phyloP scores from a whole-genome alignment of 345 rosid species.

The Eucalyptus guilfoylei region DNA sequence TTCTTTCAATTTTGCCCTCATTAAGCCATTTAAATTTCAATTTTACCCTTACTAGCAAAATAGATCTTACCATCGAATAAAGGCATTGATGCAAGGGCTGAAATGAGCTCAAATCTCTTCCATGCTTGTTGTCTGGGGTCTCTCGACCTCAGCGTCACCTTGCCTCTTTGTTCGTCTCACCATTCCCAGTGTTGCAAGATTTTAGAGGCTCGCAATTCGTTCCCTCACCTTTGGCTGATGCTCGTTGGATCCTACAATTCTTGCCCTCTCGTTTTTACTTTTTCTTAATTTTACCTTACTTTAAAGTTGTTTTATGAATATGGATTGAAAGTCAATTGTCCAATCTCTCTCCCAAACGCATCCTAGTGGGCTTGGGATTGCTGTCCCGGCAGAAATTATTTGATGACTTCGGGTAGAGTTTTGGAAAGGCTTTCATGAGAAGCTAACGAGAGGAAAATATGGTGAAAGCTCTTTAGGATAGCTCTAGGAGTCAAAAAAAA shows the following conservation, averaged over 20 bases:
- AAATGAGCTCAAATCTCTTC: background rate
- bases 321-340: background rate
- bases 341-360: background rate
- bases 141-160: fast-evolving
- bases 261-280: background rate
- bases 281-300: background rate
- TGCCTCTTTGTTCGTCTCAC: background rate
- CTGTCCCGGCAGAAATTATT: background rate
- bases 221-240: background rate
- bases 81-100: background rate
- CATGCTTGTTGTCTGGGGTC: background rate
- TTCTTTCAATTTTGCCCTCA: background rate
- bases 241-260: background rate
- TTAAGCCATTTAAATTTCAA: background rate
- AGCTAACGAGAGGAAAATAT: background rate
- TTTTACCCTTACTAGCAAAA: background rate
- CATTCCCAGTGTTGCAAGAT: background rate
- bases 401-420: background rate
- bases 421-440: background rate
- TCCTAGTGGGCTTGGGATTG: background rate
- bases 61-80: background rate
- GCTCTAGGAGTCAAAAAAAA: background rate
- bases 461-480: background rate
- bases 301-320: background rate
- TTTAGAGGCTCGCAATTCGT: background rate